These are phyloP conservation scores for Eimeria acervulina DNA, from an alignment of 169 alveolate species.

Conservation along the genomic window DNA sequence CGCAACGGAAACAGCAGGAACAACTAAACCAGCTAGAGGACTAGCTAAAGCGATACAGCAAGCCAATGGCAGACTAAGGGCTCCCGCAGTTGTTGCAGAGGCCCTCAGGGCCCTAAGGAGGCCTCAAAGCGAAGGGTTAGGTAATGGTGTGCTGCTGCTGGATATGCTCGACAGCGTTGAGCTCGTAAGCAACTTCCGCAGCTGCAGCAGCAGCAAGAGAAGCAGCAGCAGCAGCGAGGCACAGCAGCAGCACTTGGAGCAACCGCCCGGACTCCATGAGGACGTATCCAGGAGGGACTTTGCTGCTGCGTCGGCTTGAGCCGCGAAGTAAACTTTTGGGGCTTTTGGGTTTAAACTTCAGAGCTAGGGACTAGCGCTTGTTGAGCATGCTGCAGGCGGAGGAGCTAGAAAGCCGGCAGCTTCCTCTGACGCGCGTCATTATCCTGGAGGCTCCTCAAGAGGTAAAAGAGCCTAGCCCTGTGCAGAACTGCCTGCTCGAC, in stretches of 20 bases:
- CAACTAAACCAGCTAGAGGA: not conserved
- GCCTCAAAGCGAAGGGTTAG: conserved; percentile 4
- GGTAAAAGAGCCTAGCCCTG: not conserved
- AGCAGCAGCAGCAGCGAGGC: not conserved
- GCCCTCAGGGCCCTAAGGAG: conserved; percentile 54
- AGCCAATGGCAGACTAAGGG: conserved; percentile 62
- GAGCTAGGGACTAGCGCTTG: not conserved
- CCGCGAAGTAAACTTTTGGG: not conserved
- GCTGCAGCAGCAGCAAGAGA: conserved; percentile 45
- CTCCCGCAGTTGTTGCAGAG: conserved; percentile 68
- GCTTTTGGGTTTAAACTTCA: not conserved
- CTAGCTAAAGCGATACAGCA: conserved; percentile 19
- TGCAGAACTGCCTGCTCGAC: no score
- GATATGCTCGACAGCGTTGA: conserved; percentile 68
- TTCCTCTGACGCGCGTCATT: conserved; percentile 64
- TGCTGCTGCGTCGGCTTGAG: not conserved
- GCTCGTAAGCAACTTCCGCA: not conserved
- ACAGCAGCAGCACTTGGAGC: not conserved
- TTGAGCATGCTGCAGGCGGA: not conserved
- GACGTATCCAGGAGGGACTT: not conserved
- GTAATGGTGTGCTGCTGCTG: conserved; percentile 55
- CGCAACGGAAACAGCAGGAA: not conserved
- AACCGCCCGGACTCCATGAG: not conserved
- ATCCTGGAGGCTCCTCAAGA: conserved; percentile 61
- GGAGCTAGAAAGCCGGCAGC: conserved; percentile 64